Conservation (phyloP, 441 rosid genomes). For the Arabidopsis lyrata region DNA sequence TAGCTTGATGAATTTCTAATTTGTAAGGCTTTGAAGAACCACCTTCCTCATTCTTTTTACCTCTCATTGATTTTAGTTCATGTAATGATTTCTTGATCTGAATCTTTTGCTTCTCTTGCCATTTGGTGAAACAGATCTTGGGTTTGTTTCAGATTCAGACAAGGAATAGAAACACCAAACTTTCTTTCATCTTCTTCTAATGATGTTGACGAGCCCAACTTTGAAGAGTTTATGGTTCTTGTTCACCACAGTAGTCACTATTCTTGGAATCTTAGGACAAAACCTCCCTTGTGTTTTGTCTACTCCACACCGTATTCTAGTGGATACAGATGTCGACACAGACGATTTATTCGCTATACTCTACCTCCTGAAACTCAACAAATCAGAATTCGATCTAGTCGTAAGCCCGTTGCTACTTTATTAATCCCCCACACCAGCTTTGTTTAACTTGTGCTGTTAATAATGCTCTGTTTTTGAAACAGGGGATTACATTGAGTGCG, state of each 20-base stretch:
- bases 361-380: conserved; percentile 83
- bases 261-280: conserved; percentile 47
- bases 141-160: conserved; percentile 27
- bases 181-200: conserved; percentile 9
- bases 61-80: neutral
- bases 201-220: conserved; percentile 31
- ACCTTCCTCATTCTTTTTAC: conserved; percentile 1
- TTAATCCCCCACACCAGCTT: neutral
- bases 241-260: conserved; percentile 32
- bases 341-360: conserved; percentile 91
- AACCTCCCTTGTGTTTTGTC: conserved; percentile 45
- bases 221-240: conserved; percentile 34
- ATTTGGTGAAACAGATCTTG: conserved; percentile 9
- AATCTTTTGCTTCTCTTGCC: neutral
- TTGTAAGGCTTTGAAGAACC: neutral
- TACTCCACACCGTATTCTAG: conserved; percentile 62
- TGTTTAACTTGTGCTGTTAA: no score
- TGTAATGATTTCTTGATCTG: neutral
- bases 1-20: no score
- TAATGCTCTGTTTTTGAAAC: conserved; percentile 35
- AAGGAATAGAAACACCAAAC: conserved; percentile 6
- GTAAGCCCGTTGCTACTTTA: conserved; percentile 42
- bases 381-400: conserved; percentile 79
- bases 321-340: conserved; percentile 89
- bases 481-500: conserved; percentile 78